These are phyloP conservation scores for Phytophthora sp. DNA, from an alignment of 352 stramenopile species.

Conservation along the genomic window DNA sequence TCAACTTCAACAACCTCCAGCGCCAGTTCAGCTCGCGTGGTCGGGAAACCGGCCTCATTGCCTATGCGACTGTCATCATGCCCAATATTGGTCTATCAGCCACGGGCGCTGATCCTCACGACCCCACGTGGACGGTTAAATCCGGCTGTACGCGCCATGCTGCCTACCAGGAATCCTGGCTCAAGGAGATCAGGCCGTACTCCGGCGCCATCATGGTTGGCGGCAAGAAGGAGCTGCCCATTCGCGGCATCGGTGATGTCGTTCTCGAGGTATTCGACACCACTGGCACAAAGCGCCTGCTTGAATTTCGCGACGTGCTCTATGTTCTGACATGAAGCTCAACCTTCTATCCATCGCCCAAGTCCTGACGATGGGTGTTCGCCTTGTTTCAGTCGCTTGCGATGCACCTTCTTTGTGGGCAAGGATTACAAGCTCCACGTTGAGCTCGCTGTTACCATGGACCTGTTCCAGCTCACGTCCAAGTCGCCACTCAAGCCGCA, in stretches of 20 bases:
- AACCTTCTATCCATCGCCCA: slow-evolving; percentile 13
- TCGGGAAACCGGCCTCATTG: slow-evolving; percentile 4
- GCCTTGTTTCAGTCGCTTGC: slow-evolving; percentile 3
- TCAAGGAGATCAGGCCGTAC: too few relatives aligned
- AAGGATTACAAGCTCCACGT: not conserved
- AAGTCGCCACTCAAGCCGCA: too few relatives aligned
- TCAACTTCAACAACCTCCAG: not conserved
- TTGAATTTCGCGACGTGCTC: not conserved
- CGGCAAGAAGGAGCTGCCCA: slow-evolving; percentile 11
- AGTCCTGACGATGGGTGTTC: not conserved
- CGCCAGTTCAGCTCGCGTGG: not conserved
- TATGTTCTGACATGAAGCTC: slow-evolving; percentile 17
- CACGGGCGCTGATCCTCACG: not conserved
- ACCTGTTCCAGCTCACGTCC: too few relatives aligned
- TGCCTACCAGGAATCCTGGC: too few relatives aligned
- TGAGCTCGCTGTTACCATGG: too few relatives aligned
- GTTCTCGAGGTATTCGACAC: not conserved
- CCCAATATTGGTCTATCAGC: slow-evolving; percentile 3
- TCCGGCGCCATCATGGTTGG: too few relatives aligned
- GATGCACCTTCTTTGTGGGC: too few relatives aligned
- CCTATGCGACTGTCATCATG: not conserved
- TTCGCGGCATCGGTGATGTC: slow-evolving; percentile 12
- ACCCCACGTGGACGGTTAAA: too few relatives aligned
- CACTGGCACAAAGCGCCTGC: not conserved
- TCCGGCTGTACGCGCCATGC: too few relatives aligned